Conservation (phyloP, 768 basidiomycete species). For the Pulveroboletus sp. region DNA sequence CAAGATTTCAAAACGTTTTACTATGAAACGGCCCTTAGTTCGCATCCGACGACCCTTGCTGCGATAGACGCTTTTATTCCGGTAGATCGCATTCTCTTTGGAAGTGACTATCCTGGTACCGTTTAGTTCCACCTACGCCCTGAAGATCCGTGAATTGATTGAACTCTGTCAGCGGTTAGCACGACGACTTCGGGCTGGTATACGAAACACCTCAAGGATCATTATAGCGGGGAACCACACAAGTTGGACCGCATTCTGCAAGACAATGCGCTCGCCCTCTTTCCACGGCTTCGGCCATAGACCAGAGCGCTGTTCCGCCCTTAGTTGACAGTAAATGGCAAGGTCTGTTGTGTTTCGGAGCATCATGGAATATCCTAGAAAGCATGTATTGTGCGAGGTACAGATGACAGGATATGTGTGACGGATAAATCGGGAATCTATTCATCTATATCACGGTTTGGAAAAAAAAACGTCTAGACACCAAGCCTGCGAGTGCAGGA, state of each 20-base stretch:
- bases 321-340: neutral
- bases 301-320: neutral
- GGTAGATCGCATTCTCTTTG: slow-evolving; percentile 58
- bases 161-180: slow-evolving; percentile 49
- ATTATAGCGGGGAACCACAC: slow-evolving; percentile 40
- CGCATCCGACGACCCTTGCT: slow-evolving; percentile 49
- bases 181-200: slow-evolving; percentile 59
- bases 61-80: slow-evolving; percentile 51
- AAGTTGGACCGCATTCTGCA: slow-evolving; percentile 45
- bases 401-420: slow-evolving; percentile 24
- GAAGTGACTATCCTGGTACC: slow-evolving; percentile 76
- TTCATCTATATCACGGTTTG: slow-evolving; percentile 21
- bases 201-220: slow-evolving; percentile 48
- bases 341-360: neutral
- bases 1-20: slow-evolving; percentile 71
- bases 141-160: neutral
- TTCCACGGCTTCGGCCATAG: slow-evolving; percentile 36
- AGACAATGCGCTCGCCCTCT: slow-evolving; percentile 51
- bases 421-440: slow-evolving; percentile 25
- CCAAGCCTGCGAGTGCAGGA: slow-evolving; percentile 51
- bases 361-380: slow-evolving; percentile 9
- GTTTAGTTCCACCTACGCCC: neutral
- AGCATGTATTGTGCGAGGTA: slow-evolving; percentile 26
- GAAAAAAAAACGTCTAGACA: slow-evolving; percentile 39
- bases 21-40: slow-evolving; percentile 69